These are phyloP conservation scores for Penicillium sp. DNA, from an alignment of 2,329 filamentous ascomycete genomes.

Conservation along the genomic window DNA sequence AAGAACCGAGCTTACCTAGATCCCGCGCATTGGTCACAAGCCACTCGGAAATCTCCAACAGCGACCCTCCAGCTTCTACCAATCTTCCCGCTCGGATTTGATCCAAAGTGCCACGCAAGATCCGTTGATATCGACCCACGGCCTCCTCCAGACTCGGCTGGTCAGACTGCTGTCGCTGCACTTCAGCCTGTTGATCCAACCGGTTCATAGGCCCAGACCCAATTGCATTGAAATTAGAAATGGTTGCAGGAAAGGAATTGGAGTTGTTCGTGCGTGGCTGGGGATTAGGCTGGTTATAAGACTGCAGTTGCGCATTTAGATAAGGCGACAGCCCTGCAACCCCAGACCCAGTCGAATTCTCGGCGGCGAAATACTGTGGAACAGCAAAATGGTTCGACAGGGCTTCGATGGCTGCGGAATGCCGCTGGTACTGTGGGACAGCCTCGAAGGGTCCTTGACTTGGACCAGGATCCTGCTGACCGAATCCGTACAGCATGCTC, in stretches of 20 bases:
- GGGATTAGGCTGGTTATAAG: constrained; percentile 61
- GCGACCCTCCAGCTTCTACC: constrained; percentile 54
- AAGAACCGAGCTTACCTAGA: constrained; percentile 55
- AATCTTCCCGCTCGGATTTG: constrained; percentile 62
- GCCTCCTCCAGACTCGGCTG: constrained; percentile 57
- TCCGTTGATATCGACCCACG: constrained; percentile 60
- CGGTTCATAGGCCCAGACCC: constrained; percentile 35
- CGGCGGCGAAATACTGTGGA: constrained; percentile 69
- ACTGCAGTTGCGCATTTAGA: constrained; percentile 61
- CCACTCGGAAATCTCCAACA: constrained; percentile 64
- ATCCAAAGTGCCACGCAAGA: constrained; percentile 63
- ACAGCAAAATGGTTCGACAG: constrained; percentile 64
- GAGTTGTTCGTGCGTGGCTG: constrained; percentile 49
- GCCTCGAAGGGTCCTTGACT: constrained; percentile 67
- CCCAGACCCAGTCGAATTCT: constrained; percentile 61
- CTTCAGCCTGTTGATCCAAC: constrained; percentile 26
- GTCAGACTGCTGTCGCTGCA: constrained; percentile 23
- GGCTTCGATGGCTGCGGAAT: constrained; percentile 73
- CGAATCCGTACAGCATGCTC: constrained; percentile 76
- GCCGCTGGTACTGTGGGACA: constrained; percentile 71
- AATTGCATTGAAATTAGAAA: constrained; percentile 47
- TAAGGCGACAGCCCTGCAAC: constrained; percentile 57
- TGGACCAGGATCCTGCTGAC: constrained; percentile 58
- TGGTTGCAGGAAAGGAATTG: constrained; percentile 51
- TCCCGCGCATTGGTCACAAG: constrained; percentile 62